phyloP scores from a whole-genome alignment of 2,329 filamentous ascomycete genomes.

The Lecanicillium sp. region DNA sequence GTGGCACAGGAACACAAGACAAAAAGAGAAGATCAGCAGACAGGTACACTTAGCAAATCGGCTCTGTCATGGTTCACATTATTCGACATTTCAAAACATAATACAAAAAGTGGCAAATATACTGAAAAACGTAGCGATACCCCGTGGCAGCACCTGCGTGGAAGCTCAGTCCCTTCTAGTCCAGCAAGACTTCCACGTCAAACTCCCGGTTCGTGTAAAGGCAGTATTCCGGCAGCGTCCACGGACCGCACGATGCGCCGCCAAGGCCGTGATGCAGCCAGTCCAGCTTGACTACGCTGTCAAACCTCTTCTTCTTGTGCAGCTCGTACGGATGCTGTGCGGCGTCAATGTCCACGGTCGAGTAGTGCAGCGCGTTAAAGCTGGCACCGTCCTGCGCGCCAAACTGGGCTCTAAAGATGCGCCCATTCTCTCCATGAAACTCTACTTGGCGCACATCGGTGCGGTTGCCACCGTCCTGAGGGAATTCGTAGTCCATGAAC shows the following conservation, averaged over 20 bases:
- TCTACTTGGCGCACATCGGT: slow-evolving; percentile 58
- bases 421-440: slow-evolving; percentile 30
- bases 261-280: slow-evolving; percentile 58
- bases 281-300: slow-evolving; percentile 53
- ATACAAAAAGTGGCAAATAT: too few relatives aligned
- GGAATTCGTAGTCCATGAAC: slow-evolving; percentile 58
- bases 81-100: too few relatives aligned
- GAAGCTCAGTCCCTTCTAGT: too few relatives aligned
- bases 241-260: slow-evolving; percentile 56
- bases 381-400: slow-evolving; percentile 41
- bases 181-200: slow-evolving; percentile 38
- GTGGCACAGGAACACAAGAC: too few relatives aligned
- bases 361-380: slow-evolving; percentile 54
- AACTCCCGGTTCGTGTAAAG: slow-evolving; percentile 36
- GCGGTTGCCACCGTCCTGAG: slow-evolving; percentile 61
- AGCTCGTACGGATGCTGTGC: slow-evolving; percentile 58
- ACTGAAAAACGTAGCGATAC: too few relatives aligned
- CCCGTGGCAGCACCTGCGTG: too few relatives aligned
- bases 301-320: slow-evolving; percentile 38
- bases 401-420: slow-evolving; percentile 39
- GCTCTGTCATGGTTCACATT: too few relatives aligned
- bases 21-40: too few relatives aligned
- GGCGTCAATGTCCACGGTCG: slow-evolving; percentile 45
- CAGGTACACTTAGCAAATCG: too few relatives aligned
- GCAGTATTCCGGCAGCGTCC: slow-evolving; percentile 43